phyloP scores from a whole-genome alignment of 805 yeast genomes.

The Schizosaccharomyces cryophilus region DNA sequence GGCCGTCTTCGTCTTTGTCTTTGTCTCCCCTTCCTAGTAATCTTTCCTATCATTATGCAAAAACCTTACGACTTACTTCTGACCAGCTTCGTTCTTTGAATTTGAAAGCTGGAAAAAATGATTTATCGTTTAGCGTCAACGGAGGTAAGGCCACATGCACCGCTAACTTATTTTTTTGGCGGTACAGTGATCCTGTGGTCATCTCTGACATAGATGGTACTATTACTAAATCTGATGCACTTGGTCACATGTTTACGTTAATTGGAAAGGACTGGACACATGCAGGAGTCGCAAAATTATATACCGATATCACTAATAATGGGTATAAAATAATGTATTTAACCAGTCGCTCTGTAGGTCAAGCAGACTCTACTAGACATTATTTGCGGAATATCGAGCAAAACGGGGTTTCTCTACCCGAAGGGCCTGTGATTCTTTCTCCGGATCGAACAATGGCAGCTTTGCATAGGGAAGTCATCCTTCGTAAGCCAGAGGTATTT shows the following conservation, averaged over 20 bases:
- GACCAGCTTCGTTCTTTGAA: conserved; percentile 61
- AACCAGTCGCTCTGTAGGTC: conserved; percentile 88
- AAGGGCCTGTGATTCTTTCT: conserved; percentile 80
- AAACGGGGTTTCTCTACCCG: conserved; percentile 40
- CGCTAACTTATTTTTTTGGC: conserved; percentile 66
- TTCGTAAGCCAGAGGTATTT: conserved; percentile 93
- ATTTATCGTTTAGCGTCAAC: conserved; percentile 51
- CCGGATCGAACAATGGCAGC: conserved; percentile 97
- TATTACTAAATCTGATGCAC: conserved; percentile 87
- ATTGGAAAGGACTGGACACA: conserved; percentile 97
- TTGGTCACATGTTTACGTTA: conserved; percentile 85
- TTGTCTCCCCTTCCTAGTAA: neutral
- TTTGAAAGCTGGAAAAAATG: conserved; percentile 57
- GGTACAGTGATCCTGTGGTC: conserved; percentile 61
- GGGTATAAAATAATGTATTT: conserved; percentile 85
- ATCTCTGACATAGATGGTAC: conserved; percentile 96
- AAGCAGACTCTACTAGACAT: conserved; percentile 73
- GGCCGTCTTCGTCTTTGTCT: neutral
- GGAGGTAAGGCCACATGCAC: conserved; percentile 47
- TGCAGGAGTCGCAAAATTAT: conserved; percentile 75
- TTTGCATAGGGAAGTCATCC: conserved; percentile 63
- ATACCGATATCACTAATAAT: conserved; percentile 61
- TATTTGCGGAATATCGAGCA: conserved; percentile 60
- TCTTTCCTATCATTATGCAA: conserved; percentile 26
- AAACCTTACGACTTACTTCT: conserved; percentile 71